Base-by-base conservation (phyloP, 768 basidiomycete genomes). In the Postia placenta region DNA sequence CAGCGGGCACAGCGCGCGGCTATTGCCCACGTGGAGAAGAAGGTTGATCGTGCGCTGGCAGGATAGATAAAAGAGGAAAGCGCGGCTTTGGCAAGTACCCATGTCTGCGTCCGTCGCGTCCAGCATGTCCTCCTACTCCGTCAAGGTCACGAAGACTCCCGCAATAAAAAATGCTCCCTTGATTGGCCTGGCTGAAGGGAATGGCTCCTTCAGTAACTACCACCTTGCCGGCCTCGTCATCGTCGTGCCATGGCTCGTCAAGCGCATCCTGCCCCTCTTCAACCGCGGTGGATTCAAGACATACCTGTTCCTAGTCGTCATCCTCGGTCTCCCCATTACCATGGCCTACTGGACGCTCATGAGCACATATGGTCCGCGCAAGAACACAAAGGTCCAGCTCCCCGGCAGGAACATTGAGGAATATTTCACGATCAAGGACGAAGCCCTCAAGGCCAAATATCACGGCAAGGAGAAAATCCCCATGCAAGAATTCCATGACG, bases 401-500 rank as follows among this genome's bases (percentile, higher is more conserved):
- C 94, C 96, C 2, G 85, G 85, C 52, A 88, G 85, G 67, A 79
- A 87, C 59, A 81, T 96, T 51, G 87, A 88, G 58, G 79, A 87
- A 56, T 99, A 98, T 66, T 87, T 98, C 62, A 86, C 83, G 39
- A 85, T 98, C 71, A 84, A 90, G 52, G 92, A 95, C 71, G 67
- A 72, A 0, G 86, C 83, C 51, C 77, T 98, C 64, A 88, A 82
- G 72, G 74, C 75, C 25, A 73, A 81, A 51, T 98, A 94, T 71
- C 68, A 79, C 26, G 86, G 83, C 55, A 88, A 84, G 69, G 79
- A 83, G 58, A 98, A 96, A 69, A 97, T 99, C 50, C 93, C 93
- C 45, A 94, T 96, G 85, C 95, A 99, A 70, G 70, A 88, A 56
- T 95, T 96, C 76, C 86, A 98, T 64, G 96, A 99, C 73, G 90